Evolutionary conservation across 2,329 filamentous ascomycete species (phyloP).

Genomic region (Monosporascus sp.): DNA sequence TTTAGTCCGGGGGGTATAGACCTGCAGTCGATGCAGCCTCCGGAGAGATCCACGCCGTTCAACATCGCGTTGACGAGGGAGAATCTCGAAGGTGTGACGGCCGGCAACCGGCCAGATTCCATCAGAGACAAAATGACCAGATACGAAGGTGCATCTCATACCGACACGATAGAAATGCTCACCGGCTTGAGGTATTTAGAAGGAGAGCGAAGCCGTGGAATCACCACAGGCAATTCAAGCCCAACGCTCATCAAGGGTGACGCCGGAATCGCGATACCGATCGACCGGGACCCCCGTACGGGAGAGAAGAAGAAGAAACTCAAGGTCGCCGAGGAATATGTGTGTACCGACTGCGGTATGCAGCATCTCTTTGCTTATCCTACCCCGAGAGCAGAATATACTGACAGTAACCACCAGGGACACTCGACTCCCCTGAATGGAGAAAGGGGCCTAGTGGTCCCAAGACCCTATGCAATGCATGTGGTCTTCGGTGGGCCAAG

Average conservation of each 20-base stretch:
- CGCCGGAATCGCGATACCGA: slow-evolving; percentile 75
- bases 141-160: slow-evolving; percentile 69
- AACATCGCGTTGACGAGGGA: slow-evolving; percentile 71
- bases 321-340: slow-evolving; percentile 81
- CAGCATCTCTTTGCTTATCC: slow-evolving; percentile 11
- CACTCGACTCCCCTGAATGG: slow-evolving; percentile 92
- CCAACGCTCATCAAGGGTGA: slow-evolving; percentile 80
- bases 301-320: slow-evolving; percentile 84
- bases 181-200: slow-evolving; percentile 84
- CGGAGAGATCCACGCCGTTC: slow-evolving; percentile 54
- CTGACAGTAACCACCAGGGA: slow-evolving; percentile 41
- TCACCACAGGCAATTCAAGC: slow-evolving; percentile 79
- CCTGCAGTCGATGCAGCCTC: slow-evolving; percentile 53
- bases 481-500: slow-evolving; percentile 71
- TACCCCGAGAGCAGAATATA: background rate
- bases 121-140: slow-evolving; percentile 81
- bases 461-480: slow-evolving; percentile 94
- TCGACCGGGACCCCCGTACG: slow-evolving; percentile 67
- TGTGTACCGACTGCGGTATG: slow-evolving; percentile 87
- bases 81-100: slow-evolving; percentile 69
- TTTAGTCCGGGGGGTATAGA: slow-evolving; percentile 36
- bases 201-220: slow-evolving; percentile 80
- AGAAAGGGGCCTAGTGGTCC: slow-evolving; percentile 87
- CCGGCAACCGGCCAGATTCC: slow-evolving; percentile 63
- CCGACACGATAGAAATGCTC: slow-evolving; percentile 88